Percentiles rank a stretch among this genome's conserved stretches.
phyloP scores from a whole-genome alignment of 2,329 filamentous ascomycete species.

The Diaporthe vaccinii region DNA sequence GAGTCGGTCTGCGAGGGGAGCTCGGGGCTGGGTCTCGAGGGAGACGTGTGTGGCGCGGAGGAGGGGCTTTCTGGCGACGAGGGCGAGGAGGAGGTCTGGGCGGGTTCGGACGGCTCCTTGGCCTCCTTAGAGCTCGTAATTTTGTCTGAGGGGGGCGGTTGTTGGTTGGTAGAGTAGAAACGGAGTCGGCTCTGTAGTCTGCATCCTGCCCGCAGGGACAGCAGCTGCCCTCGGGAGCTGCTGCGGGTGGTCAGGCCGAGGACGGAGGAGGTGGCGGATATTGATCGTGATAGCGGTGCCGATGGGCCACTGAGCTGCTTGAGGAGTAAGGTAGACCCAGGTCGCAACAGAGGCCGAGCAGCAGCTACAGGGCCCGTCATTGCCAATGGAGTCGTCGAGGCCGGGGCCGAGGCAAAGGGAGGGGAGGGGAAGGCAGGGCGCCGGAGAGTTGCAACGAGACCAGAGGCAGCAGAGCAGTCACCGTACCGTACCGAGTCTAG shows the following conservation, averaged over 20 bases:
- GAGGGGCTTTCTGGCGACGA: constrained; percentile 33
- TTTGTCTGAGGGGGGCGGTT: neutral
- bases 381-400: constrained; percentile 34
- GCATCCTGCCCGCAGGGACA: constrained; percentile 49
- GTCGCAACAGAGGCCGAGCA: constrained; percentile 40
- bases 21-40: constrained; percentile 44
- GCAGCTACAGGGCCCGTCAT: constrained; percentile 42
- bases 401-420: neutral
- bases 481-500: neutral
- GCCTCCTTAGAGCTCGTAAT: constrained; percentile 9
- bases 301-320: constrained; percentile 43
- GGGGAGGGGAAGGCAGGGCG: neutral
- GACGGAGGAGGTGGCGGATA: constrained; percentile 23
- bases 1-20: constrained; percentile 63
- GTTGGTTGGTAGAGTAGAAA: constrained; percentile 48
- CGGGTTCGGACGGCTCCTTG: constrained; percentile 16
- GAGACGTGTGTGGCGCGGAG: constrained; percentile 2
- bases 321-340: constrained; percentile 36
- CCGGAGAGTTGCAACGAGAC: neutral
- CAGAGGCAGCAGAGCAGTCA: neutral
- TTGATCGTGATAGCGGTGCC: neutral
- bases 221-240: constrained; percentile 21
- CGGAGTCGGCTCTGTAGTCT: constrained; percentile 44
- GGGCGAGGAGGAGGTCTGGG: constrained; percentile 33
- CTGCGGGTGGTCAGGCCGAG: constrained; percentile 34